Percentiles rank a stretch among this genome's conserved stretches.
These are phyloP conservation scores for Cutaneotrichosporon cavernicola DNA, from an alignment of 1,284 basidiomycete genomes.

Conservation along the genomic window DNA sequence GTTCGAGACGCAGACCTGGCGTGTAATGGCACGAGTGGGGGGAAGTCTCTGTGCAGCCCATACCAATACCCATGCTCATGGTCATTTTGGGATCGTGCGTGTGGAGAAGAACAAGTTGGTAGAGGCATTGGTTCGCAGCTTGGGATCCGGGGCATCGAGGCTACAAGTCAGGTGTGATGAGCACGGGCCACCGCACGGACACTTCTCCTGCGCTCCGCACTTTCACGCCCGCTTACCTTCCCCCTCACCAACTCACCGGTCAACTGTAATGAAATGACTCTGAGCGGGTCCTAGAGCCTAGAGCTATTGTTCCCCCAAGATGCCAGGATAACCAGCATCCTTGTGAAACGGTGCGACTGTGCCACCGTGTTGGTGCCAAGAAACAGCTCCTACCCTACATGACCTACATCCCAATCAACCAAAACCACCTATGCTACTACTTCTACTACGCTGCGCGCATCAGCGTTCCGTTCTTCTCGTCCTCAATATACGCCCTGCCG, in stretches of 20 bases:
- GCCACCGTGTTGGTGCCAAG: too few species aligned
- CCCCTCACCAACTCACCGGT: too few species aligned
- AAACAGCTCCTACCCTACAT: neutral
- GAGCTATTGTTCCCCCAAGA: too few species aligned
- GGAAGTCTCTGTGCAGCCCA: neutral
- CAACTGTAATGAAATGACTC: too few species aligned
- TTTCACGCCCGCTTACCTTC: neutral
- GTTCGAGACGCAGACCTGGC: neutral
- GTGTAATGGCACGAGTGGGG: neutral
- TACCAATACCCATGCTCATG: too few species aligned
- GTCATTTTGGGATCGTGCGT: neutral
- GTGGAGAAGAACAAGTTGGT: neutral
- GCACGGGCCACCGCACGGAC: neutral
- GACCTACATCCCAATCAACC: neutral
- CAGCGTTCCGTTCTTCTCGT: constrained; percentile 73
- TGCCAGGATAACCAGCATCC: neutral
- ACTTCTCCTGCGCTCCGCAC: neutral
- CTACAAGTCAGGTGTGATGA: neutral
- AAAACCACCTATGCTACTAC: neutral
- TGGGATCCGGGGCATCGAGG: too few species aligned
- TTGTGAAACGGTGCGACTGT: neutral
- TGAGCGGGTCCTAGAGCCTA: too few species aligned
- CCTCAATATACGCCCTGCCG: constrained; percentile 72
- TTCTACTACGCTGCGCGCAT: constrained; percentile 18
- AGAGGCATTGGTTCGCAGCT: neutral